Conservation (phyloP, 352 stramenopile species). For the Thalassiosira oceanica region DNA sequence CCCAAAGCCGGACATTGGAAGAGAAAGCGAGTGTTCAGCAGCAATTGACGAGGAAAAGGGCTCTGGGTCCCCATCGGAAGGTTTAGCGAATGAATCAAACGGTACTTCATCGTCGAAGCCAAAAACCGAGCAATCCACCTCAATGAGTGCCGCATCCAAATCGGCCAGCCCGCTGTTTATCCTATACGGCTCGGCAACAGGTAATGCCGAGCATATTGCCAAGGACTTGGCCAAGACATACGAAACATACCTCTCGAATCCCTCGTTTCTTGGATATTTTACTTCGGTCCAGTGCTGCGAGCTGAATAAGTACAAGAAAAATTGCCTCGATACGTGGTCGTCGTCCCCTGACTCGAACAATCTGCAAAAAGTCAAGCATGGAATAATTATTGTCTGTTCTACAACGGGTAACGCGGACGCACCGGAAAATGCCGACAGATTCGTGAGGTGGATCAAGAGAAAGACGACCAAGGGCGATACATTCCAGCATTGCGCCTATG, state of each 20-base stretch:
- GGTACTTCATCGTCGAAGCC: background rate
- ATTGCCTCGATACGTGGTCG: slow-evolving; percentile 33
- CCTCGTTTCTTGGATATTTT: slow-evolving; percentile 31
- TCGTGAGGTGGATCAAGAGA: slow-evolving; percentile 88
- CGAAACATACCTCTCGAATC: slow-evolving; percentile 14
- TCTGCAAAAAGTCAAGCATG: slow-evolving; percentile 30
- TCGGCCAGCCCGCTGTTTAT: slow-evolving; percentile 45
- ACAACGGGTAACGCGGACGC: slow-evolving; percentile 92
- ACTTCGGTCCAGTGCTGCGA: slow-evolving; percentile 43
- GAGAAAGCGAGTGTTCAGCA: background rate
- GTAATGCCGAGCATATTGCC: slow-evolving; percentile 64
- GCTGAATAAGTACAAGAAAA: slow-evolving; percentile 58
- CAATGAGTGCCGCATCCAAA: background rate
- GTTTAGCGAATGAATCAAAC: background rate
- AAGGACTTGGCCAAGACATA: slow-evolving; percentile 48
- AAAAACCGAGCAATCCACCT: background rate
- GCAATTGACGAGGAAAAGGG: background rate
- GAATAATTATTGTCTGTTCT: slow-evolving; percentile 85
- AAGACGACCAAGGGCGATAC: slow-evolving; percentile 48
- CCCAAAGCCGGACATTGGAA: background rate
- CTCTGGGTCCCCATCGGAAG: background rate
- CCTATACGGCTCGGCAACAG: slow-evolving; percentile 58
- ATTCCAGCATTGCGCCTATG: slow-evolving; percentile 82
- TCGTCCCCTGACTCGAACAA: background rate
- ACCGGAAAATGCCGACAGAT: slow-evolving; percentile 89